Evolutionary conservation across 768 basidiomycete species (phyloP).

Genomic region (Boletus rubescentipes): DNA sequence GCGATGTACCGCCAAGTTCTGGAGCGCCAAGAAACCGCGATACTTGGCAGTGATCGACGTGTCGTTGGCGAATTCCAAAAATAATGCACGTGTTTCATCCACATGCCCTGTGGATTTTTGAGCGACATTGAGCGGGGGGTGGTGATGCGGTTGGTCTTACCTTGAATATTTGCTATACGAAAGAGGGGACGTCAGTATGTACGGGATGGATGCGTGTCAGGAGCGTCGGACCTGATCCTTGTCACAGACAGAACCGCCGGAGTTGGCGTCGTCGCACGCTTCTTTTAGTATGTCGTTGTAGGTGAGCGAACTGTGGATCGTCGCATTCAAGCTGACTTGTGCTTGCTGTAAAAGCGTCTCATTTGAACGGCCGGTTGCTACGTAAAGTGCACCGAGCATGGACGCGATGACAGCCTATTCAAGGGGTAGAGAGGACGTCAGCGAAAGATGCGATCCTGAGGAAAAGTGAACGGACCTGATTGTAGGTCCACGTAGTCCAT

Average conservation of each 20-base stretch:
- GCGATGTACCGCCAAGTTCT: slow-evolving; percentile 37
- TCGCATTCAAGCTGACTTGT: slow-evolving; percentile 53
- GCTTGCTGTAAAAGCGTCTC: slow-evolving; percentile 43
- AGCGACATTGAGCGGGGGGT: neutral
- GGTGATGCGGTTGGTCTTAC: neutral
- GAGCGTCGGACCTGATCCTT: slow-evolving; percentile 38
- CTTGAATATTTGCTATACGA: slow-evolving; percentile 34
- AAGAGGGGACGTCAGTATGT: neutral
- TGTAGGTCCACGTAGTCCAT: slow-evolving; percentile 60
- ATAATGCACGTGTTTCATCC: slow-evolving; percentile 54
- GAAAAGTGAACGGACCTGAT: slow-evolving; percentile 41
- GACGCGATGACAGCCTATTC: slow-evolving; percentile 54
- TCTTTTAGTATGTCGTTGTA: slow-evolving; percentile 45
- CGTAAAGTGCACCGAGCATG: slow-evolving; percentile 47
- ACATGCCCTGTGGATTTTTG: slow-evolving; percentile 30
- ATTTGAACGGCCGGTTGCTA: slow-evolving; percentile 36
- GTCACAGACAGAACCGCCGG: slow-evolving; percentile 42
- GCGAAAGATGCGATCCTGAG: neutral
- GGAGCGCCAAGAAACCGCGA: slow-evolving; percentile 32
- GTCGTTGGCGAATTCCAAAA: slow-evolving; percentile 47
- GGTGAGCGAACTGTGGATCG: slow-evolving; percentile 40
- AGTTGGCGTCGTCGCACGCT: slow-evolving; percentile 48
- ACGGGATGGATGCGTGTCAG: no score
- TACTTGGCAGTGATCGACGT: slow-evolving; percentile 45
- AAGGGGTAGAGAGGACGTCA: neutral